Base-by-base conservation (phyloP, 225 moss, liverwort and hornwort species). In the Marchantia polymorpha region DNA sequence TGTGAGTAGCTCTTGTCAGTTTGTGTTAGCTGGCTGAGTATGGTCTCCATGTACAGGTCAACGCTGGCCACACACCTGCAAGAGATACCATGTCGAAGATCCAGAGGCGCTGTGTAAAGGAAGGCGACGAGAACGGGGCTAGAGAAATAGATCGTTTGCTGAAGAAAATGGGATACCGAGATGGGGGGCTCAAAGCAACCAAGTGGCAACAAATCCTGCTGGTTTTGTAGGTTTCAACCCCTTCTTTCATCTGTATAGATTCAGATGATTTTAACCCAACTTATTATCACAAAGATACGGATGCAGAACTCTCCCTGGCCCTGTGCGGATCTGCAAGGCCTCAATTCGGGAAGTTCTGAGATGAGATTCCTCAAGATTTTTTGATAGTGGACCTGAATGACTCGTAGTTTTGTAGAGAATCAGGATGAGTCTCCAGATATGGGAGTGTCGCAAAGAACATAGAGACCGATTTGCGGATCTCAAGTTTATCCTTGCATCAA, bases 91-190 rank as follows among this genome's bases (percentile, higher is more conserved):
- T 89, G 3, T 63, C 77, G 67, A 92, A 89, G 82, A 78, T 94
- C 64, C 91, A 86, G 86, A 90, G 92, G 82, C 87, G 94, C 23
- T 90, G 84, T 81, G 64, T 85, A 25, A 86, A 87, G 87, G 90
- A 91, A 84, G 82, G 79, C 22, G 87, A 91, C 69, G 23, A 26
- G 7, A 78, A 78, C 67, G 82, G 86, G 30, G 69, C 48, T 39
- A 80, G 69, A 2, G 7, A 84, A 52, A 51, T 90, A 59, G 79
- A 81, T 67, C 27, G 30, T 13, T 76, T 90, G 64, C 55, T 88
- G 76, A 81, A 73, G 64, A 71, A 73, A 17, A 58, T 83, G 10
- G 94, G 91, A 71, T 88, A 90, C 67, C 75, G 85, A 52, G 91
- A 91, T 78, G 12, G 1, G 48, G 13, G 27, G 2, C 0, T 26